These are phyloP conservation scores for Talaromyces albobiverticillius DNA, from an alignment of 2,329 filamentous ascomycete species.

Conservation along the genomic window DNA sequence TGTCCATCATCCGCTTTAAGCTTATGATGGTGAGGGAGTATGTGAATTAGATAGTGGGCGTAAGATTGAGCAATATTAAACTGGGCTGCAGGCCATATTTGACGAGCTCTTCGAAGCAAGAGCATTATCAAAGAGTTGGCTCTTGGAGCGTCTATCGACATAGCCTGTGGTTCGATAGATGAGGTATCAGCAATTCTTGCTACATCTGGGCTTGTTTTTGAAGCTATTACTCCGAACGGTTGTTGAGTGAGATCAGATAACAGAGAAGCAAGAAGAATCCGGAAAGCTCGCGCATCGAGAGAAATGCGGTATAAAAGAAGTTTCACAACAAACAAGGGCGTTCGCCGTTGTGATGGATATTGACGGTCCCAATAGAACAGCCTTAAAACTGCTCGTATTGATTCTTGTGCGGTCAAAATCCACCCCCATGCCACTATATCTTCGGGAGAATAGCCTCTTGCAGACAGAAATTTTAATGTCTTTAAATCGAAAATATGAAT, in stretches of 20 bases:
- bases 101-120: constrained; percentile 51
- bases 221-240: constrained; percentile 17
- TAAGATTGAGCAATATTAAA: constrained; percentile 41
- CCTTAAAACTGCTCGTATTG: constrained; percentile 35
- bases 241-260: constrained; percentile 32
- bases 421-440: constrained; percentile 48
- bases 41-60: constrained; percentile 30
- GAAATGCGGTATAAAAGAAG: constrained; percentile 45
- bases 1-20: neutral
- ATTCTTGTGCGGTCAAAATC: constrained; percentile 39
- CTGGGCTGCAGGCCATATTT: constrained; percentile 48
- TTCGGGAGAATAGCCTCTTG: constrained; percentile 31
- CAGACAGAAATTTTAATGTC: constrained; percentile 27
- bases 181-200: constrained; percentile 7
- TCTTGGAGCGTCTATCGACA: constrained; percentile 20
- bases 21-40: constrained; percentile 8
- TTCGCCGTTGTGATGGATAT: constrained; percentile 16
- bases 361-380: constrained; percentile 31
- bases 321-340: constrained; percentile 48
- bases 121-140: constrained; percentile 44
- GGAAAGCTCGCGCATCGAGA: constrained; percentile 41
- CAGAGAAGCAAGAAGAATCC: constrained; percentile 40
- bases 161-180: constrained; percentile 6
- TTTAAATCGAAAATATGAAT: constrained; percentile 29
- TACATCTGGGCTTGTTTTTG: neutral